Evolutionary conservation across 352 stramenopile species (phyloP).

Genomic region (Blastocystis sp.): DNA sequence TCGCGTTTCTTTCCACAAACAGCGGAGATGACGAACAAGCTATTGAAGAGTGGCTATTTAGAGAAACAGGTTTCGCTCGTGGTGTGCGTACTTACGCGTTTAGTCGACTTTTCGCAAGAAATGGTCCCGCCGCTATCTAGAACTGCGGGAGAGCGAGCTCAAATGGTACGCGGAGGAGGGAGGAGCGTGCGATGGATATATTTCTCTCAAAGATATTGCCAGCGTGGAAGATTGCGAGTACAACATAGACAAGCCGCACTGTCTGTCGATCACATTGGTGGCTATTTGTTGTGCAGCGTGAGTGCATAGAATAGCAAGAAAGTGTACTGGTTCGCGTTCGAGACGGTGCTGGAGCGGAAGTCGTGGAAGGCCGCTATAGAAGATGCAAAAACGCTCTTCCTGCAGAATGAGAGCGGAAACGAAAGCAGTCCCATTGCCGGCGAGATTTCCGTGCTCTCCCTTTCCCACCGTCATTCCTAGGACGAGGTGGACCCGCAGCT

Average conservation of each 20-base stretch:
- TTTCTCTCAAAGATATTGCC: constrained; percentile 65
- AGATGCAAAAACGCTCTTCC: constrained; percentile 60
- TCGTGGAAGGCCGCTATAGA: constrained; percentile 67
- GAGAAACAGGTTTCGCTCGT: constrained; percentile 50
- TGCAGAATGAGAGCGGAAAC: constrained; percentile 37
- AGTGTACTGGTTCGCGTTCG: constrained; percentile 66
- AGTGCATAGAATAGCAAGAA: constrained; percentile 61
- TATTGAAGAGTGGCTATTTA: constrained; percentile 69
- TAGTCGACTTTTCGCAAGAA: constrained; percentile 70
- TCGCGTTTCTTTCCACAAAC: neutral
- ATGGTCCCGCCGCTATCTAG: constrained; percentile 38
- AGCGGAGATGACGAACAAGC: constrained; percentile 57
- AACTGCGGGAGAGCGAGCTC: constrained; percentile 53
- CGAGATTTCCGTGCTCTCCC: constrained; percentile 11
- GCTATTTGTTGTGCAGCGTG: neutral
- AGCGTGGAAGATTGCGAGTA: constrained; percentile 58
- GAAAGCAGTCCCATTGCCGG: constrained; percentile 45
- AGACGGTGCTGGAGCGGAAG: constrained; percentile 54
- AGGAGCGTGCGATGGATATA: constrained; percentile 42
- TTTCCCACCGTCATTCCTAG: neutral
- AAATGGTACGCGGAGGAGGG: constrained; percentile 60
- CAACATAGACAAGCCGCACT: constrained; percentile 64
- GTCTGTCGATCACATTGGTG: constrained; percentile 49
- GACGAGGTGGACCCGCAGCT: constrained; percentile 68
- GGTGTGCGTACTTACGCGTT: neutral